phyloP scores from a whole-genome alignment of 176 grass and related monocot species.

The Phragmites australis region DNA sequence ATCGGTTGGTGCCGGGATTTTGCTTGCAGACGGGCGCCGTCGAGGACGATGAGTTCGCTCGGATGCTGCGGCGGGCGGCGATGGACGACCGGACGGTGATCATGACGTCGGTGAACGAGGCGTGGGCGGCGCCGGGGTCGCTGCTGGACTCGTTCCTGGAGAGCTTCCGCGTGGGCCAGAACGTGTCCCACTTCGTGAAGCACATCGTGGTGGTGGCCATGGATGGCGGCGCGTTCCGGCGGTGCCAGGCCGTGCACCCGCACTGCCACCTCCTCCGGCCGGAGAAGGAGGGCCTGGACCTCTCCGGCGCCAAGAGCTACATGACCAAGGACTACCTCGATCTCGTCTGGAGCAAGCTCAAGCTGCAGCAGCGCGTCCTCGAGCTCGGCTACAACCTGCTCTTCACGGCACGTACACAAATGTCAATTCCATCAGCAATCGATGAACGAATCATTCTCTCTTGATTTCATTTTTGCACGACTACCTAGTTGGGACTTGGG shows the following conservation, averaged over 20 bases:
- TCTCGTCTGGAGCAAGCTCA: slow-evolving; percentile 43
- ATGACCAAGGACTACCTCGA: slow-evolving; percentile 52
- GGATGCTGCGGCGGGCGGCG: slow-evolving; percentile 33
- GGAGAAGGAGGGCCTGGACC: background rate
- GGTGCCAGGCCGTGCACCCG: slow-evolving; percentile 37
- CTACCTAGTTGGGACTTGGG: too few relatives aligned
- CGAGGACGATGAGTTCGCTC: background rate
- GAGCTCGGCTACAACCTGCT: slow-evolving; percentile 50
- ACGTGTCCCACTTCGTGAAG: slow-evolving; percentile 17
- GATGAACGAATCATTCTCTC: too few relatives aligned
- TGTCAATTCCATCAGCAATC: too few relatives aligned
- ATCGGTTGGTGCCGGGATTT: too few relatives aligned
- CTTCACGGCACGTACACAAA: slow-evolving; percentile 55
- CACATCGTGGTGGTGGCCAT: slow-evolving; percentile 43
- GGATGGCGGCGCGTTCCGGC: slow-evolving; percentile 27
- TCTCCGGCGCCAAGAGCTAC: slow-evolving; percentile 37
- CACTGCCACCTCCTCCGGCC: slow-evolving; percentile 40
- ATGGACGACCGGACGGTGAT: slow-evolving; percentile 54
- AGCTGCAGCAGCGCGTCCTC: slow-evolving; percentile 40
- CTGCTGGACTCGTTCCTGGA: slow-evolving; percentile 57
- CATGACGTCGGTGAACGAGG: slow-evolving; percentile 49
- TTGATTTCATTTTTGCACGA: too few relatives aligned
- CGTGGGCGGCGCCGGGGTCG: slow-evolving; percentile 45
- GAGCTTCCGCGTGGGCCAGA: slow-evolving; percentile 51
- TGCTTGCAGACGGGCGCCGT: too few relatives aligned